Base-by-base conservation (phyloP, 2,329 filamentous ascomycete genomes). In the Aspergillus costaricaensis region DNA sequence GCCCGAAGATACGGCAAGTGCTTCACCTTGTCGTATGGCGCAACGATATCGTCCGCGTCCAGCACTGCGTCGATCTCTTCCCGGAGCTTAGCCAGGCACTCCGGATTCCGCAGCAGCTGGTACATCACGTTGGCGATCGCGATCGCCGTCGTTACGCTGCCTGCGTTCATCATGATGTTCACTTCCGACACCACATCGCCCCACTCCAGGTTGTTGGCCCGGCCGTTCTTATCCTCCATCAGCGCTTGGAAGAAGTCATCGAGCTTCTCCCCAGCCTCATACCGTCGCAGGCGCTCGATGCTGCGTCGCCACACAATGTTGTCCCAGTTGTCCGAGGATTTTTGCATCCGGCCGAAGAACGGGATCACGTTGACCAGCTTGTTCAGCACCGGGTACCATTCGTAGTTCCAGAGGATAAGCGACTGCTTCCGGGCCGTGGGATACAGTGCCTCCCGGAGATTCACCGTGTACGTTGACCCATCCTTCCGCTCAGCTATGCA, bases 111-210 rank as follows among this genome's bases (percentile, higher is more conserved):
- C 49, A 86, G 71, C 2, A 87, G 76, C 63, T 81, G 78, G 67
- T 81, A 83, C 68, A 86, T 76, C 41, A 81, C 80, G 62, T 85
- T 84, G 12, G 78, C 77, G 68, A 87, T 79, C 8, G 83, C 78
- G 58, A 83, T 81, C 58, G 77, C 81, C 8, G 83, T 85, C 0
- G 83, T 85, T 19, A 79, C 81, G 2, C 74, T 79, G 5, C 83
- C 83, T 1, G 83, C 84, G 62, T 83, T 83, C 68, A 73, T 70
- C 68, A 74, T 72, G 53, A 73, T 71, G 39, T 68, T 69, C 23
- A 84, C 75, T 65, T 87, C 84, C 12, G 84, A 83, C 0, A 84
- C 79, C 7, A 86, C 81, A 69, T 88, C 85, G 23, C 85, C 84
- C 79, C 79, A 84, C 61, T 85, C 82, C 1, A 87, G 78, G 39